Evolutionary conservation across 2,329 filamentous ascomycete species (phyloP), one percentile per base, ranked within the genome.

Genomic region (Ascochyta fabae): DNA sequence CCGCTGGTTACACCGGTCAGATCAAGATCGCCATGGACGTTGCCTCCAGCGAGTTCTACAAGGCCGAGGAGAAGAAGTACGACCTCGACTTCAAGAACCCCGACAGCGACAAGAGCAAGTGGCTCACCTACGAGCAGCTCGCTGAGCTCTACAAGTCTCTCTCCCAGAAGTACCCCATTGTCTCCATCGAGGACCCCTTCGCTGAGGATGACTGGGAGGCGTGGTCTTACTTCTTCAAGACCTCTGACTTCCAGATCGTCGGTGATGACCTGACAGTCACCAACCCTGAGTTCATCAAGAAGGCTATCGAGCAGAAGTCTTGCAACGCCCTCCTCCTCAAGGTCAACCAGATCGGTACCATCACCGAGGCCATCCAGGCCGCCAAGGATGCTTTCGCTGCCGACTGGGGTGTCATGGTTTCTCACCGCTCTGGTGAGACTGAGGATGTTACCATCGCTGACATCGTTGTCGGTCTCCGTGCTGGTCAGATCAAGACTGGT

Each of bases 81-180:
- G 95, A 99, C 78, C 86, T 99, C 66, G 95, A 98, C 89, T 99
- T 98, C 91, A 98, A 99, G 91, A 99, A 99, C 88, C 94, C 95
- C 74, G 89, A 98, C 64, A 95, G 90, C 79, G 95, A 99, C 84
- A 86, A 88, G 76, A 86, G 81, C 84, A 98, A 99, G 88, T 98
- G 95, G 95, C 85, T 99, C 84, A 96, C 91, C 70, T 98, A 98
- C 82, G 92, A 98, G 86, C 85, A 99, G 84, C 90, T 99, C 62
- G 94, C 95, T 76, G 88, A 89, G 75, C 83, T 96, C 73, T 98
- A 99, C 88, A 87, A 90, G 79, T 84, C 88, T 42, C 88, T 99
- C 60, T 85, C 86, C 77, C 86, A 88, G 86, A 97, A 96, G 84
- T 99, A 99, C 85, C 94, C 95, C 74, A 99, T 99, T 75, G 92